These are phyloP conservation scores for Phanerochaete carnosa DNA, from an alignment of 768 basidiomycete genomes.

Conservation along the genomic window DNA sequence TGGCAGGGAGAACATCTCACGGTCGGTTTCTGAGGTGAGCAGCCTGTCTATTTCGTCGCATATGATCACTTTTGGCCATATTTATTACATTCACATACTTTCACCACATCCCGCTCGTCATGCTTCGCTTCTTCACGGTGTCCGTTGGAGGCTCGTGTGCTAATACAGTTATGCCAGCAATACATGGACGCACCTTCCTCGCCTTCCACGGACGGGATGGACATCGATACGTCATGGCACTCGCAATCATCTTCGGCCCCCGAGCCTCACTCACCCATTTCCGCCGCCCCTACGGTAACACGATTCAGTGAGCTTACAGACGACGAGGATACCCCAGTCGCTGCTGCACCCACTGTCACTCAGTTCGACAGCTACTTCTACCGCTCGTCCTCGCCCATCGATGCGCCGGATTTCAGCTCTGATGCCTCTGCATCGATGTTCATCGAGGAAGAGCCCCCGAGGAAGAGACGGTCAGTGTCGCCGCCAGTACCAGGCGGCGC, in stretches of 20 bases:
- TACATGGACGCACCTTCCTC: constrained; percentile 39
- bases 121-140: neutral
- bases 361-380: constrained; percentile 16
- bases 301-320: constrained; percentile 39
- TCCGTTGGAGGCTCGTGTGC: neutral
- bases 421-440: constrained; percentile 12
- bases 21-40: neutral
- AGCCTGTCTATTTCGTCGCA: neutral
- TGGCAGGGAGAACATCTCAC: constrained; percentile 16
- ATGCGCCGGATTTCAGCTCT: constrained; percentile 3
- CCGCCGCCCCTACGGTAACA: constrained; percentile 50
- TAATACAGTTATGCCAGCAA: constrained; percentile 24
- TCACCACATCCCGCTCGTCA: neutral
- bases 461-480: constrained; percentile 5
- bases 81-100: neutral
- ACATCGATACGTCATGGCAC: constrained; percentile 59
- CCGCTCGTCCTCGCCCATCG: constrained; percentile 6
- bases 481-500: neutral
- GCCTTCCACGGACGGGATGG: constrained; percentile 66
- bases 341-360: constrained; percentile 8
- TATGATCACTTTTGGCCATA: constrained; percentile 1
- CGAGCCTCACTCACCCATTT: constrained; percentile 35
- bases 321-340: constrained; percentile 1
- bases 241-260: constrained; percentile 33
- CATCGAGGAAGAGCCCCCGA: constrained; percentile 4